Evolutionary conservation across 1,284 basidiomycete genomes (phyloP).

Genomic region (Sparassis latifolia): DNA sequence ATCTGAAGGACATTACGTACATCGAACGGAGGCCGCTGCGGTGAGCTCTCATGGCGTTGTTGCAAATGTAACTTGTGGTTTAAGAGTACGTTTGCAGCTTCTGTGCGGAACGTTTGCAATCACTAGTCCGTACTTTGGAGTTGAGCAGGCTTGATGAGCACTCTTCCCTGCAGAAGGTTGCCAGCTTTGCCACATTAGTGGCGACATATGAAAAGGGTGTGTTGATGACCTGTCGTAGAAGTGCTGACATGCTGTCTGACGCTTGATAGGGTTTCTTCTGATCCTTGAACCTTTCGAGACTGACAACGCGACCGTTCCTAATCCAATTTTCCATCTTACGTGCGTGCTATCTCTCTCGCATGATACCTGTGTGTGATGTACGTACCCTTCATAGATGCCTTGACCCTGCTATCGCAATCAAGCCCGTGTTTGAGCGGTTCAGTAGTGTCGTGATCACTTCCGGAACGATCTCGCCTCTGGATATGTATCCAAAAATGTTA

Average conservation of each 20-base stretch:
- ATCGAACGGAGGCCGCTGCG: slow-evolving; percentile 95
- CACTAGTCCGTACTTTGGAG: slow-evolving; percentile 90
- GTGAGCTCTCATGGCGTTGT: slow-evolving; percentile 33
- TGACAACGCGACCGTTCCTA: slow-evolving; percentile 96
- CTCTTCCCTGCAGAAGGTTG: slow-evolving; percentile 90
- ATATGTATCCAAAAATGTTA: slow-evolving; percentile 99
- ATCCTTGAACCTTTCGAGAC: slow-evolving; percentile 99
- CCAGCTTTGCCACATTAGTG: slow-evolving; percentile 93
- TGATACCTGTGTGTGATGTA: not conserved
- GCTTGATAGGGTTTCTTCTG: slow-evolving; percentile 78
- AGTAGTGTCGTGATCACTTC: slow-evolving; percentile 98
- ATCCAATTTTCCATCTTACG: slow-evolving; percentile 98
- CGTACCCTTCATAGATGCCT: slow-evolving; percentile 61
- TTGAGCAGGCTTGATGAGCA: slow-evolving; percentile 90
- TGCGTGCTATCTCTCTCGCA: slow-evolving; percentile 32
- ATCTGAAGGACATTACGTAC: slow-evolving; percentile 98
- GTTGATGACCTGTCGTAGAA: not conserved
- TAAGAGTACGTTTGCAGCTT: slow-evolving; percentile 50
- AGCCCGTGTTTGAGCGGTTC: slow-evolving; percentile 97
- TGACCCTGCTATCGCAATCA: slow-evolving; percentile 96
- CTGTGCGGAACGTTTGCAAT: slow-evolving; percentile 93
- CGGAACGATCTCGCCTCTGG: slow-evolving; percentile 95
- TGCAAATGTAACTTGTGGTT: slow-evolving; percentile 5
- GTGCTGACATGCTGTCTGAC: no score
- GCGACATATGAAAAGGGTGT: slow-evolving; percentile 96